Percentiles rank a stretch among this genome's conserved stretches.
phyloP scores from a whole-genome alignment of 78 protist species.

The Dictyostelium purpureum region DNA sequence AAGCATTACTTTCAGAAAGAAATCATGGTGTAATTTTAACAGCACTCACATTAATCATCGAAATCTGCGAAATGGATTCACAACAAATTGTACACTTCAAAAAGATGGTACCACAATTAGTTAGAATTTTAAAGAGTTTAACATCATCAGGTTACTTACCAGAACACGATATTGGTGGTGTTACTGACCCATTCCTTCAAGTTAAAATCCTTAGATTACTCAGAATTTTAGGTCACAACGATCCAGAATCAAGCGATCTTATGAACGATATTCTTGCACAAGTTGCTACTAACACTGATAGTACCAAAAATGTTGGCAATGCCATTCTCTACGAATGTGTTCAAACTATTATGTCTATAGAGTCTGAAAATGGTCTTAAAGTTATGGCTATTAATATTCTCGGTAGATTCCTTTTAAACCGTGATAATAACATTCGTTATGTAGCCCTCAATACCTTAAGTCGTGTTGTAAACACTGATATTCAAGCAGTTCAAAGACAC shows the following conservation, averaged over 20 bases:
- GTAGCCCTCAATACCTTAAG: conserved; percentile 93
- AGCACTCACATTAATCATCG: conserved; percentile 88
- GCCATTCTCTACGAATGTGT: conserved; percentile 98
- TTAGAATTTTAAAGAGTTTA: conserved; percentile 88
- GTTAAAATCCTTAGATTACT: conserved; percentile 92
- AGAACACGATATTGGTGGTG: conserved; percentile 98
- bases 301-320: conserved; percentile 94
- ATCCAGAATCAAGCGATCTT: conserved; percentile 84
- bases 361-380: conserved; percentile 89
- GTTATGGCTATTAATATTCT: conserved; percentile 97
- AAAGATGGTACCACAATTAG: conserved; percentile 82
- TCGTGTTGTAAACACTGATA: conserved; percentile 86
- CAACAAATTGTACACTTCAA: conserved; percentile 42
- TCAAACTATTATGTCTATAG: conserved; percentile 95
- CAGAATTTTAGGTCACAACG: conserved; percentile 89
- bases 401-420: conserved; percentile 95
- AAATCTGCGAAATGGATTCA: conserved; percentile 80
- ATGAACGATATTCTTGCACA: conserved; percentile 98
- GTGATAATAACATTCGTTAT: conserved; percentile 96
- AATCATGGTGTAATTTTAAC: conserved; percentile 93
- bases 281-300: conserved; percentile 97
- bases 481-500: conserved; percentile 97
- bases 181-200: conserved; percentile 99
- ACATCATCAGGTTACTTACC: conserved; percentile 88
- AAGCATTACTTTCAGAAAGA: conserved; percentile 75